phyloP scores from a whole-genome alignment of 2,329 filamentous ascomycete species.

The Aschersonia sp. region DNA sequence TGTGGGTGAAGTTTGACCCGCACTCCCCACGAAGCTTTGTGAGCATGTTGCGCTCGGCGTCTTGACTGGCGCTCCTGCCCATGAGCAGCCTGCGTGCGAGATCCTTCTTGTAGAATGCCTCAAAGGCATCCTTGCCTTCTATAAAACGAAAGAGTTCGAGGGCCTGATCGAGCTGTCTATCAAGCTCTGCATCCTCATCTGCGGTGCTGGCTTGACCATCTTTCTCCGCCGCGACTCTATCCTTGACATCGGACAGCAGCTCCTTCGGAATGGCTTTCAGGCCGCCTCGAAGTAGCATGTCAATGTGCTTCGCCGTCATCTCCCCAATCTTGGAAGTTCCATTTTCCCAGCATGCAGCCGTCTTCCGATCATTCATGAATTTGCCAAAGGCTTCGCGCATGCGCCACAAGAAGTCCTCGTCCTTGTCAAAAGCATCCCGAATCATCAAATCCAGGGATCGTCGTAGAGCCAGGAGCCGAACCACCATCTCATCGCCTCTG shows the following conservation, averaged over 20 bases:
- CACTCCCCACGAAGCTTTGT: constrained; percentile 84
- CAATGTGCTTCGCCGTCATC: constrained; percentile 97
- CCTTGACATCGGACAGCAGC: constrained; percentile 46
- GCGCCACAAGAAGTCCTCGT: constrained; percentile 63
- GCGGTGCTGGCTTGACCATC: constrained; percentile 51
- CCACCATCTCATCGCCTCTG: constrained; percentile 72
- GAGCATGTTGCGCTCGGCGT: constrained; percentile 93
- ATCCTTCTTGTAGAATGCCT: constrained; percentile 98
- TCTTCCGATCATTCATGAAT: constrained; percentile 86
- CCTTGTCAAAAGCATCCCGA: constrained; percentile 58
- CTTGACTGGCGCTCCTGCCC: constrained; percentile 82
- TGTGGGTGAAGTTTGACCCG: constrained; percentile 86
- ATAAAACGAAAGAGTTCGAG: constrained; percentile 94
- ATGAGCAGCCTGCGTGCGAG: constrained; percentile 79
- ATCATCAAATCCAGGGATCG: constrained; percentile 64
- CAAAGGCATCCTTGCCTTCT: constrained; percentile 92
- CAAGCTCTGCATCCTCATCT: constrained; percentile 85
- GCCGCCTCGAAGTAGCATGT: constrained; percentile 74
- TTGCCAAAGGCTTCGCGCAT: constrained; percentile 74
- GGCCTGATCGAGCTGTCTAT: constrained; percentile 81
- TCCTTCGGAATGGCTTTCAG: constrained; percentile 66
- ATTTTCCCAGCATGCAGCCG: constrained; percentile 56
- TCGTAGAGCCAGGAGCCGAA: constrained; percentile 69
- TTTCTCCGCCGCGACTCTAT: constrained; percentile 41
- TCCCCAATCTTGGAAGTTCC: constrained; percentile 91